Conservation (phyloP, 192 early-diverging fungal species). For the Coemansia guatemalensis region DNA sequence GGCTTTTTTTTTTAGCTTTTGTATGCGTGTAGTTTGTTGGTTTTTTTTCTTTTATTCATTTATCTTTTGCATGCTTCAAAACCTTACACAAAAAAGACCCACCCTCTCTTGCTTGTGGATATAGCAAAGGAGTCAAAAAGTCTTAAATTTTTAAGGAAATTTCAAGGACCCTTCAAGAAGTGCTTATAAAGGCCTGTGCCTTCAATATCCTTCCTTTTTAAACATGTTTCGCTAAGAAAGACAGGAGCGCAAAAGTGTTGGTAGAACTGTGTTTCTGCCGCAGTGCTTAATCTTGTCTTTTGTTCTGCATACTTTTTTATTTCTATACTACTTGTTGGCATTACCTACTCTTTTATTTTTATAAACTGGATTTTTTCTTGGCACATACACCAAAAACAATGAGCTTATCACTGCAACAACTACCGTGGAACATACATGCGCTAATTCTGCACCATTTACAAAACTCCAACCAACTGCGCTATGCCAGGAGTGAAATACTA, state of each 20-base stretch:
- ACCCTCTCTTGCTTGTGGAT: not conserved
- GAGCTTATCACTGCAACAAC: constrained; percentile 4
- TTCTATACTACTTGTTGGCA: not conserved
- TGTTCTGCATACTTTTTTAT: not conserved
- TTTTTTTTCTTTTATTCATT: not conserved
- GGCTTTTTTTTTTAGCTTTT: no score
- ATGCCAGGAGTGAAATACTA: no score
- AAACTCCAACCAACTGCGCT: not conserved
- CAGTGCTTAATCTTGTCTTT: not conserved
- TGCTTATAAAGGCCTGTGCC: not conserved
- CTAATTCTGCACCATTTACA: not conserved
- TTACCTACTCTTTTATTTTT: not conserved
- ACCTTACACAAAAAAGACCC: not conserved
- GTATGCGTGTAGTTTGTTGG: no score
- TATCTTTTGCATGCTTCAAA: not conserved
- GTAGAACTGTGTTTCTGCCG: not conserved
- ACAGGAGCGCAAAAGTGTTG: not conserved
- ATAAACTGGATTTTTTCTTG: no score
- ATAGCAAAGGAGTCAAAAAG: not conserved
- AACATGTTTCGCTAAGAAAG: not conserved
- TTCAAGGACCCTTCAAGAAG: not conserved
- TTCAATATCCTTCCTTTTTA: not conserved
- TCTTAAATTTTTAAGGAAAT: not conserved
- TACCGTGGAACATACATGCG: constrained; percentile 12
- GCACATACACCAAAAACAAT: not conserved